Evolutionary conservation across 805 yeast genomes (phyloP), one percentile per base, ranked within the genome.

Genomic region (Zygosaccharomyces gambellarensis): DNA sequence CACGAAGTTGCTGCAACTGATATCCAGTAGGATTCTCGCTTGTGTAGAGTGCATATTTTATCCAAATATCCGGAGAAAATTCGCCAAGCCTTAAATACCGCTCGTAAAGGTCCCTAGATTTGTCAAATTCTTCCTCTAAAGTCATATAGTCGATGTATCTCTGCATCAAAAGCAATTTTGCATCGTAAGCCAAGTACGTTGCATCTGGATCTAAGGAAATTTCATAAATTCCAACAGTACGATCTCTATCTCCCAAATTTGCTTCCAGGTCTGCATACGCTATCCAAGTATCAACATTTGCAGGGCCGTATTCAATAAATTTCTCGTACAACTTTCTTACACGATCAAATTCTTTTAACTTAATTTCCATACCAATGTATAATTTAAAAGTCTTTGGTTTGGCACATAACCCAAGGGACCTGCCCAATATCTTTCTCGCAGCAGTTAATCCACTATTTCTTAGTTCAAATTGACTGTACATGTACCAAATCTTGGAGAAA

Each of bases 311-410:
- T 0, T 73, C 60, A 6, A 71, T 52, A 69, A 77, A 79, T 59
- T 80, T 82, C 54, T 83, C 87, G 62, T 81, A 89, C 3, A 94
- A 60, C 62, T 71, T 81, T 29, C 98, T 70, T 6, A 85, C 90
- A 31, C 97, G 69, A 52, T 85, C 95, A 73, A 86, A 86, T 58
- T 90, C 94, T 32, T 85, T 86, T 41, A 90, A 64, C 46, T 73
- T 70, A 34, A 71, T 71, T 62, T 92, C 97, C 31, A 90, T 55
- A 1, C 69, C 71, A 42, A 92, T 83, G 66, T 94, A 94, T 51
- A 73, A 73, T 52, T 70, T 71, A 61, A 84, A 81, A 0, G 87
- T 65, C 46, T 79, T 79, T 1, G 68, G 71, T 59, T 81, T 83
- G 0, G 88, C 85, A 39, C 78, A 75, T 41, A 74, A 68, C 0